Evolutionary conservation across 2,329 filamentous ascomycete genomes (phyloP), one percentile per base, ranked within the genome.

Genomic region (Calonectria hawksworthii): DNA sequence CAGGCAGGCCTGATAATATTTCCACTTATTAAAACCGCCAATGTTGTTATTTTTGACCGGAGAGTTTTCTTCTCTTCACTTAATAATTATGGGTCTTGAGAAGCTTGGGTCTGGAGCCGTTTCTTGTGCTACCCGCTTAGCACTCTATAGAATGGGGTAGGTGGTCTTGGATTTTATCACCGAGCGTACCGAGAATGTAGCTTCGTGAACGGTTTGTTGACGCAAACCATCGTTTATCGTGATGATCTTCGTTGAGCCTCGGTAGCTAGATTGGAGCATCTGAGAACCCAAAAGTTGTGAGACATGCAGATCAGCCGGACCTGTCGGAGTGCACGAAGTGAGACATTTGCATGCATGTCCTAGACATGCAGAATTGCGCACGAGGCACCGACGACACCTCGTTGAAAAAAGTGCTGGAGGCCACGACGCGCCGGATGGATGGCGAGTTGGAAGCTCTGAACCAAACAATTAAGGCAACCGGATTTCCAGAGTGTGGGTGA

Each of bases 341-440:
- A 86, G 85, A 86, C 85, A 86, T 82, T 79, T 78, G 76, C 74
- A 78, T 80, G 82, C 79, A 83, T 82, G 82, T 83, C 83, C 76
- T 1, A 79, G 84, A 85, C 83, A 83, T 81, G 78, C 81, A 83
- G 79, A 76, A 76, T 59, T 65, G 72, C 65, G 70, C 76, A 78
- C 47, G 54, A 70, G 59, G 72, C 50, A 52, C 41, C 63, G 52
- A 80, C 78, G 75, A 79, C 74, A 66, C 76, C 73, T 77, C 74
- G 73, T 75, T 78, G 75, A 78, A 77, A 68, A 74, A 72, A 23
- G n/a, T 70, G 64, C 63, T 44, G 54, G 38, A 73, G 66, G 64
- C 38, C 69, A 51, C 41, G 71, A 72, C 56, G 34, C 56, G 56
- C 56, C 36, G 23, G 67, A 73, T 65, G 56, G 54, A 63, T 36